Percentiles rank a stretch among this genome's conserved stretches.
Conservation (phyloP, 768 basidiomycete genomes). For the Wakefieldia striispora region DNA sequence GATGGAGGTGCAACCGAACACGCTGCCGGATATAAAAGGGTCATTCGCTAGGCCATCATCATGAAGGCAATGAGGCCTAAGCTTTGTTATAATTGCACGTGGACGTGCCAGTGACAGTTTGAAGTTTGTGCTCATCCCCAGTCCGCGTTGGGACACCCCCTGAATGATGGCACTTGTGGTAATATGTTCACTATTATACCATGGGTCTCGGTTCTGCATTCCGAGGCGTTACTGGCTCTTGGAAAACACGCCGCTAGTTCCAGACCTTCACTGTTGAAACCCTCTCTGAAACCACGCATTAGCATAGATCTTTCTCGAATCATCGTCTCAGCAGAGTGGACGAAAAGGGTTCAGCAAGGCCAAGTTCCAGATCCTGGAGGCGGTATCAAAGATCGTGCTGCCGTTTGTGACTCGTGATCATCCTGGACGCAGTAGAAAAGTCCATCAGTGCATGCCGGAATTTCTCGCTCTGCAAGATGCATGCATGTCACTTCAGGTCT, state of each 20-base stretch:
- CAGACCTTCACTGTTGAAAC: constrained; percentile 20
- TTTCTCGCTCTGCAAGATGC: not conserved
- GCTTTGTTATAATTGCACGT: too few relatives aligned
- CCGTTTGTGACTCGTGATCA: constrained; percentile 82
- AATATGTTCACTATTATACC: too few relatives aligned
- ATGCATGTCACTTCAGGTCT: not conserved
- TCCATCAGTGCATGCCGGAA: constrained; percentile 44
- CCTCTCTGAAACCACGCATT: constrained; percentile 1
- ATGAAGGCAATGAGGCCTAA: too few relatives aligned
- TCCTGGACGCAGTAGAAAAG: constrained; percentile 85
- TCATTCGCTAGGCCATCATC: too few relatives aligned
- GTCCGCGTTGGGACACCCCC: too few relatives aligned
- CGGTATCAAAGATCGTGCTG: constrained; percentile 98
- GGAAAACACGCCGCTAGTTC: constrained; percentile 94
- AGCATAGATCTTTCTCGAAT: constrained; percentile 74
- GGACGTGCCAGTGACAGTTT: too few relatives aligned
- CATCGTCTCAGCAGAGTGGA: constrained; percentile 79
- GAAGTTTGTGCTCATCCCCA: too few relatives aligned
- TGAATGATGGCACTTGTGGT: too few relatives aligned
- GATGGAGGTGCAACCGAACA: too few relatives aligned
- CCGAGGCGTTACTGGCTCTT: constrained; percentile 85
- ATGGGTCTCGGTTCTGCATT: constrained; percentile 52
- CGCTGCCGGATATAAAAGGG: too few relatives aligned
- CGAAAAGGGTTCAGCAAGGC: too few relatives aligned
- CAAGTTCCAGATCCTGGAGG: too few relatives aligned